Evolutionary conservation across 1,139 yeast species (phyloP).

Genomic region (Hanseniaspora uvarum): DNA sequence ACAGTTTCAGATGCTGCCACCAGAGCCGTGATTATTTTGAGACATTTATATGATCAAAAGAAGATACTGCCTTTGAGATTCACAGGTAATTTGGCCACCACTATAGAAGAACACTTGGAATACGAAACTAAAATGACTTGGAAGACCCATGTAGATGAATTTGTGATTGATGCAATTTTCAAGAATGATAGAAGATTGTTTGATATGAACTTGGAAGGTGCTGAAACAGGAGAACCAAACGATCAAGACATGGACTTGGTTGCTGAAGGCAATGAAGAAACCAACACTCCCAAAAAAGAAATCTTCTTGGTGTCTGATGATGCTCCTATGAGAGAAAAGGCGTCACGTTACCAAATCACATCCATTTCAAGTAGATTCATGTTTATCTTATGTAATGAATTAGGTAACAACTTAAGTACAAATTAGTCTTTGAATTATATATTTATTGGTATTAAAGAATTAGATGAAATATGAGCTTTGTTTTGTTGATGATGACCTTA

Average conservation of each 20-base stretch:
- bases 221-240: slow-evolving; percentile 32
- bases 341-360: slow-evolving; percentile 47
- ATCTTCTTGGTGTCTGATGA: slow-evolving; percentile 64
- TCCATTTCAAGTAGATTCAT: slow-evolving; percentile 30
- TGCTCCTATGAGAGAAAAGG: slow-evolving; percentile 57
- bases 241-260: slow-evolving; percentile 28
- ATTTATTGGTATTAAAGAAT: not conserved
- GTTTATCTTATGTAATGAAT: slow-evolving; percentile 28
- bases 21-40: slow-evolving; percentile 60
- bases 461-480: not conserved
- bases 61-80: slow-evolving; percentile 51
- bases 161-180: slow-evolving; percentile 33
- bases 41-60: slow-evolving; percentile 55
- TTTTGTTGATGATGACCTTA: not conserved
- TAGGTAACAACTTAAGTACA: slow-evolving; percentile 27
- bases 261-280: slow-evolving; percentile 15
- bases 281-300: slow-evolving; percentile 12
- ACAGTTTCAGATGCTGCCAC: slow-evolving; percentile 75
- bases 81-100: slow-evolving; percentile 57
- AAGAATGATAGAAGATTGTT: slow-evolving; percentile 29
- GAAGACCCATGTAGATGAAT: slow-evolving; percentile 36
- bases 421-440: slow-evolving; percentile 20
- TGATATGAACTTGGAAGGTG: slow-evolving; percentile 30
- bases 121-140: slow-evolving; percentile 36
- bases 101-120: slow-evolving; percentile 41